A percentile compares a stretch with the other conserved stretches of the same genome.
Conservation (phyloP, 768 basidiomycete genomes). For the Zangia roseola region DNA sequence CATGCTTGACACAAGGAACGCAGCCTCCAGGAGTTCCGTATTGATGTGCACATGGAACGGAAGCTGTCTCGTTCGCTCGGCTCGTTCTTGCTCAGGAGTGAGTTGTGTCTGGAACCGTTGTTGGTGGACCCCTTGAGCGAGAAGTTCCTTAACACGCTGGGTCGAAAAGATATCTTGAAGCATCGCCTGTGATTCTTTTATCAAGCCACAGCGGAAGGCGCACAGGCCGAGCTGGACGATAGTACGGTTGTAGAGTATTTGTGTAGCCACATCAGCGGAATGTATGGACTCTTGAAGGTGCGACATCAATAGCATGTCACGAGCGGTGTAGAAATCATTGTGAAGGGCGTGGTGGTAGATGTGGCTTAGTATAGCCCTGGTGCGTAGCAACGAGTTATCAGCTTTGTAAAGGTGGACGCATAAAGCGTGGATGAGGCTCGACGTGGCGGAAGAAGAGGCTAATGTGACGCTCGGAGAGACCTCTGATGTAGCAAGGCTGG, state of each 20-base stretch:
- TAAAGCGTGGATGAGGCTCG: conserved; percentile 80
- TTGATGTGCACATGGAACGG: conserved; percentile 99
- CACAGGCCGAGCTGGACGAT: conserved; percentile 96
- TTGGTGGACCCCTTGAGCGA: conserved; percentile 95
- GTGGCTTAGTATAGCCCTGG: conserved; percentile 95
- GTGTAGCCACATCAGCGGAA: conserved; percentile 93
- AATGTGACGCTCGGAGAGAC: conserved; percentile 65
- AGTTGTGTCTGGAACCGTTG: conserved; percentile 79
- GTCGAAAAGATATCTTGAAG: conserved; percentile 96
- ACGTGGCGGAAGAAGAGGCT: conserved; percentile 52
- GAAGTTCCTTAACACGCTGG: conserved; percentile 93
- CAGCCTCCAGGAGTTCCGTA: conserved; percentile 94
- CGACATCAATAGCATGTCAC: conserved; percentile 98
- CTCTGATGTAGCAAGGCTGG: conserved; percentile 55
- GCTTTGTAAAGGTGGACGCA: conserved; percentile 93
- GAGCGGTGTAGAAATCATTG: conserved; percentile 94
- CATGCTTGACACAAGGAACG: conserved; percentile 98
- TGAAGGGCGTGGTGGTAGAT: conserved; percentile 97
- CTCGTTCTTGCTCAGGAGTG: conserved; percentile 94
- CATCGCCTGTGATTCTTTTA: conserved; percentile 90
- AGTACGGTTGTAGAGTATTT: conserved; percentile 97
- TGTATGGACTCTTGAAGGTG: conserved; percentile 96
- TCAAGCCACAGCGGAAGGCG: conserved; percentile 93
- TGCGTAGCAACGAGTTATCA: conserved; percentile 87
- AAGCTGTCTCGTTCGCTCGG: conserved; percentile 91